A percentile compares a stretch with the other conserved stretches of the same genome.
phyloP scores from a whole-genome alignment of 495 filamentous ascomycete species.

The Hyaloscypha variabilis region DNA sequence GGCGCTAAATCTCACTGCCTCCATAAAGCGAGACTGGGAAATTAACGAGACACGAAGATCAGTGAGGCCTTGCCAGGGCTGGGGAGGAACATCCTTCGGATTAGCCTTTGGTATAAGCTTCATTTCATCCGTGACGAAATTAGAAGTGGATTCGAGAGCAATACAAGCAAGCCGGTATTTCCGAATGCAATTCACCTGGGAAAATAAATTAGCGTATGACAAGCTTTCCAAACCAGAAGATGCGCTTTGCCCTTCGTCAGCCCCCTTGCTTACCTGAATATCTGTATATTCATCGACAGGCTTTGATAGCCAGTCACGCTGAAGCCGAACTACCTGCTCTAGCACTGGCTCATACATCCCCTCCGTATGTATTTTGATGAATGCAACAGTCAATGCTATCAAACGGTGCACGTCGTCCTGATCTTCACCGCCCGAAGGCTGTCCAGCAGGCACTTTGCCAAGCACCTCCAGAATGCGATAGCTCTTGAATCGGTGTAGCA shows the following conservation, averaged over 20 bases:
- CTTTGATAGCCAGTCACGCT: neutral
- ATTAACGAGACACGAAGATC: neutral
- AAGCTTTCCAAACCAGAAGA: too few species aligned
- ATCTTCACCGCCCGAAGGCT: neutral
- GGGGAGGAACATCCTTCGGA: neutral
- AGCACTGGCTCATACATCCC: neutral
- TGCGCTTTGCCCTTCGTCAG: neutral
- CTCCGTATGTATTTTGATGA: neutral
- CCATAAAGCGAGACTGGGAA: neutral
- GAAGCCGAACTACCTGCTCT: neutral
- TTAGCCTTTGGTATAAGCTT: neutral
- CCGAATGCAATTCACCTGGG: neutral
- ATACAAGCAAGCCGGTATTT: neutral
- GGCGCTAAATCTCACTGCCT: neutral
- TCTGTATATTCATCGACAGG: neutral
- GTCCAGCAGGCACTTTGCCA: neutral
- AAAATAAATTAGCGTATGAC: neutral
- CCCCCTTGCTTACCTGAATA: neutral
- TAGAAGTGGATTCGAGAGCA: neutral
- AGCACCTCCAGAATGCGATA: neutral
- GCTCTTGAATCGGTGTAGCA: neutral
- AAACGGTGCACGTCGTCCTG: neutral
- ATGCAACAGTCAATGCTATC: neutral
- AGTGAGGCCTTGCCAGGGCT: neutral
- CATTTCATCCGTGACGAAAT: neutral